Conservation (phyloP, 208 protist genomes). For the Borovskyia barvae region DNA sequence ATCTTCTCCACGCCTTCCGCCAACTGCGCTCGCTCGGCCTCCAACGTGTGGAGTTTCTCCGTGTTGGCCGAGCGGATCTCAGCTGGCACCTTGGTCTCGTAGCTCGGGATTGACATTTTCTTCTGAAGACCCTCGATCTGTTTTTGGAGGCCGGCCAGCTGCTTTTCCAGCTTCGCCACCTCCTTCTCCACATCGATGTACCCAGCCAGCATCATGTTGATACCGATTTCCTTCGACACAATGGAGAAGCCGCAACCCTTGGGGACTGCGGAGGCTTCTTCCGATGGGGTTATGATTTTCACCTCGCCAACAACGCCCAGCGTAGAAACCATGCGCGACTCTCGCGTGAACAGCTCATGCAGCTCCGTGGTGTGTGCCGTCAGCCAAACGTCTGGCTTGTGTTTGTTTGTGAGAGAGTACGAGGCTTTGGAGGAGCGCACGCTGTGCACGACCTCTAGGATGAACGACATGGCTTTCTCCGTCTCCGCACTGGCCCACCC, state of each 20-base stretch:
- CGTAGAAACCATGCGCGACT: conserved; percentile 71
- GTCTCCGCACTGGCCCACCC: conserved; percentile 65
- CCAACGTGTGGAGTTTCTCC: conserved; percentile 76
- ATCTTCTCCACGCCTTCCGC: conserved; percentile 77
- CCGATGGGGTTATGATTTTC: conserved; percentile 41
- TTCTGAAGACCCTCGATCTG: conserved; percentile 80
- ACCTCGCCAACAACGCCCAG: conserved; percentile 83
- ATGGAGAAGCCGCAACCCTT: conserved; percentile 86
- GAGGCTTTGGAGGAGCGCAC: conserved; percentile 89
- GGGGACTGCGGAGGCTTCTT: conserved; percentile 54
- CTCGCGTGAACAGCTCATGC: conserved; percentile 33
- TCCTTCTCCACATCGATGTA: conserved; percentile 92
- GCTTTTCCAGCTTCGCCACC: conserved; percentile 84
- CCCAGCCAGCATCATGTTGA: conserved; percentile 89
- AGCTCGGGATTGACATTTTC: conserved; percentile 89
- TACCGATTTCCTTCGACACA: conserved; percentile 78
- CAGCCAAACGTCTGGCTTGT: conserved; percentile 83
- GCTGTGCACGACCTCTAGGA: conserved; percentile 85
- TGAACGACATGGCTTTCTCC: conserved; percentile 81
- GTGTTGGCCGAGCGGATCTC: conserved; percentile 79
- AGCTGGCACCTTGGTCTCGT: conserved; percentile 87
- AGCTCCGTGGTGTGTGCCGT: conserved; percentile 45
- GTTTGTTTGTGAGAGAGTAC: conserved; percentile 90
- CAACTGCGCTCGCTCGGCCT: conserved; percentile 63
- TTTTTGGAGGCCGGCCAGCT: conserved; percentile 74